Base-by-base conservation (phyloP, 2,329 filamentous ascomycete species). In the Beauveria asiatica region DNA sequence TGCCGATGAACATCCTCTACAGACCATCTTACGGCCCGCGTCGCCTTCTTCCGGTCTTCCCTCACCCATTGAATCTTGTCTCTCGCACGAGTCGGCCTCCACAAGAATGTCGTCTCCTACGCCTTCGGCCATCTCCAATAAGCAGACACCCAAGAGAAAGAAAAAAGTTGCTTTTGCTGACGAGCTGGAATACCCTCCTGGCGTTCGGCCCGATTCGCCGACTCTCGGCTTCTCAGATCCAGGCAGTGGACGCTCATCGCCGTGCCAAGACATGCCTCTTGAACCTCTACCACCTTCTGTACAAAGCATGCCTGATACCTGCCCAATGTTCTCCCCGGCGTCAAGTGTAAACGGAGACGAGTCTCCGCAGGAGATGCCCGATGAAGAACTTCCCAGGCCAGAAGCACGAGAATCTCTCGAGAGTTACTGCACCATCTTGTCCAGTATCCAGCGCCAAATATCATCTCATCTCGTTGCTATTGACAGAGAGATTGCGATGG, bases 131-230 rank as follows among this genome's bases (percentile, higher is more conserved):
- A 76, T 70, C 64, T 74, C 73, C 3, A 66, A 72, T 17, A 69
- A 76, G n/a, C 37, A 44, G n/a, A 19, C 45, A 21, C 33, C 44
- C 17, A 70, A 69, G 53, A 67, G 65, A 41, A 76, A 73, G 68
- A 76, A 76, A 67, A 72, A 72, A 23, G 74, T 76, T 37, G 71
- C 70, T 42, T 78, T 75, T 60, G 67, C 64, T 41, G 70, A 74
- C 25, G 64, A 63, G n/a, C 68, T 67, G 13, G 64, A 71, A 17
- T 70, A 72, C 17, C 74, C 81, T 65, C 79, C 80, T 21, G 71
- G 78, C 37, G 75, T 83, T 62, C 80, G 83, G 9, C 83, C 82
- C 0, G 83, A 85, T 65, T 85, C 82, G 3, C 83, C 83, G 1
- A 85, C 83, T 0, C 76, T 85, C 6, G 83, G 83, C 11, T 78